These are phyloP conservation scores for Adiantum capillusveneris DNA, from an alignment of 75 land plant species.

Conservation along the genomic window DNA sequence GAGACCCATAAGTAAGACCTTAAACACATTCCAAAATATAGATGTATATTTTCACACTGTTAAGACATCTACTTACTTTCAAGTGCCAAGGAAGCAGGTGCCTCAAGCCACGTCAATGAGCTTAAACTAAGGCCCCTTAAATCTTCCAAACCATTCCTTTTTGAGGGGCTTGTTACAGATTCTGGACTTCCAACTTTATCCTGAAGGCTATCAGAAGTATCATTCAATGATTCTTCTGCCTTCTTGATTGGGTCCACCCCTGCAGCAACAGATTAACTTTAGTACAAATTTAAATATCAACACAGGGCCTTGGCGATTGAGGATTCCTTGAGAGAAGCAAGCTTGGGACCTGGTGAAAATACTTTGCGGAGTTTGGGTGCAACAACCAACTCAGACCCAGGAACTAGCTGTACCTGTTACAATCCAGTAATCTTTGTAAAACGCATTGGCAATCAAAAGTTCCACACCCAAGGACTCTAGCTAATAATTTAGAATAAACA, in stretches of 20 bases:
- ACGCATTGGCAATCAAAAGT: too few species aligned
- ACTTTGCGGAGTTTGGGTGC: constrained; percentile 72
- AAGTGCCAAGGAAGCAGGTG: constrained; percentile 46
- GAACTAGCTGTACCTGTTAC: constrained; percentile 61
- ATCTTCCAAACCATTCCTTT: background rate
- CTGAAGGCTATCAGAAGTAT: too few species aligned
- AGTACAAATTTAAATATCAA: too few species aligned
- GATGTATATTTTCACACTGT: constrained; percentile 8
- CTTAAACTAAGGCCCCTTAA: constrained; percentile 10
- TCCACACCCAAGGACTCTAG: too few species aligned
- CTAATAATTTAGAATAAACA: too few species aligned
- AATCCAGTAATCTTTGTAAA: background rate
- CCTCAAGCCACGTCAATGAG: constrained; percentile 73
- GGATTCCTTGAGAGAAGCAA: constrained; percentile 9
- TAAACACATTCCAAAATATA: constrained; percentile 6
- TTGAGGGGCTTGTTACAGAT: background rate
- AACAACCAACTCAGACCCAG: constrained; percentile 82
- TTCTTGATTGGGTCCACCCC: background rate
- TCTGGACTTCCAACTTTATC: background rate
- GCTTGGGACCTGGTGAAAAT: background rate
- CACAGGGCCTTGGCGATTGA: constrained; percentile 27
- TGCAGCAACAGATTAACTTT: constrained; percentile 1
- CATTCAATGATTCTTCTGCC: background rate
- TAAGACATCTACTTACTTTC: constrained; percentile 37
- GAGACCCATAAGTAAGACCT: constrained; percentile 4